Evolutionary conservation across 257 asterid species (phyloP), one percentile per base, ranked within the genome.

Genomic region (Forsythia viridissima): DNA sequence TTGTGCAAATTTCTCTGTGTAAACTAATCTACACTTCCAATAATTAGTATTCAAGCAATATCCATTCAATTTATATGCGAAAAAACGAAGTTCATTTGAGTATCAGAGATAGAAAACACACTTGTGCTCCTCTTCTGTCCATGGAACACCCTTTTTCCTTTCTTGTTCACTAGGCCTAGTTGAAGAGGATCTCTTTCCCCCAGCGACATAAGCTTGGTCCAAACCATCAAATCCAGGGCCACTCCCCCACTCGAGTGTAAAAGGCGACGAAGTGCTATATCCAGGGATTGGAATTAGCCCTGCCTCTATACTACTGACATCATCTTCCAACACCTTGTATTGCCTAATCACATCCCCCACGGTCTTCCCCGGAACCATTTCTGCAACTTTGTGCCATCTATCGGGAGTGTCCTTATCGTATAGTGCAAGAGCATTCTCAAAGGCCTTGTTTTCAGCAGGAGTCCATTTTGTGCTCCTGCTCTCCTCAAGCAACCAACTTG

Each of bases 101-200:
- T 18, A 46, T 37, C n/a, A 41, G 71, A 43, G n/a, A 66, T 15
- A 70, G 13, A 73, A 79, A 78, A 78, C 93, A 84, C 79, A 96
- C 99, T 84, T 96, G 76, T 96, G 98, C 79, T 96, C 99, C 40
- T 96, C 97, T 79, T 95, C 97, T 1, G 99, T 95, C 99, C 99
- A 95, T 0, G 99, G 98, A 13, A 93, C 90, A 8, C 98, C 99
- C 87, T 93, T 95, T 76, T 95, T 95, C 80, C 98, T 87, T 75
- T 95, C 99, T 36, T 89, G 98, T 8, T 93, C 97, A 1, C 86
- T 73, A n/a, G 97, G 88, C 77, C 97, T 73, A 24, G 59, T 71
- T 3, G 90, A 63, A n/a, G 89, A 74, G 10, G 91, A 71, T 73
- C 89, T 90, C 81, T 89, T 84, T 16, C 91, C 90, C 0, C 86